phyloP scores from a whole-genome alignment of 73 alveolate species.

The Tetrahymena borealis region DNA sequence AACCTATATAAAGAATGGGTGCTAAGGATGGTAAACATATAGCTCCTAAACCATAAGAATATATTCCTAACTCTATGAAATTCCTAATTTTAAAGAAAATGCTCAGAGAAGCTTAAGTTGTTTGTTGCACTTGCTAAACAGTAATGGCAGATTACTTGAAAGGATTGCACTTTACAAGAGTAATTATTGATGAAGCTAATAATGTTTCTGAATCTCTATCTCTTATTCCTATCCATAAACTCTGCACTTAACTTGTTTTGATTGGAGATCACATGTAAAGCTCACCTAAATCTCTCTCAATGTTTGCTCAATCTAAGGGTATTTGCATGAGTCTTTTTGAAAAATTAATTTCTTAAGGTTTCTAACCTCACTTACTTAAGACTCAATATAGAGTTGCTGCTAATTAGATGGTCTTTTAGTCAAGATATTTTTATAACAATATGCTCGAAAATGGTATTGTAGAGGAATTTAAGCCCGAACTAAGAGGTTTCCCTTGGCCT shows the following conservation, averaged over 20 bases:
- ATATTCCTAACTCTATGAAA: neutral
- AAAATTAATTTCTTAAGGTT: neutral
- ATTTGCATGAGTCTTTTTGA: neutral
- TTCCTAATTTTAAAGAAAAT: neutral
- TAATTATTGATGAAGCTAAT: neutral
- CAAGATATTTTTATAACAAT: neutral
- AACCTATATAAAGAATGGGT: neutral
- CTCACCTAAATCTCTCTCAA: neutral
- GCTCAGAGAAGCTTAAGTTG: neutral
- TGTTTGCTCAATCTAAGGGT: neutral
- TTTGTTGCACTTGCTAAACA: neutral
- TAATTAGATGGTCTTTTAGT: neutral
- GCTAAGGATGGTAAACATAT: neutral
- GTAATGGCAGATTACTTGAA: neutral
- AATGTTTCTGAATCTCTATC: neutral
- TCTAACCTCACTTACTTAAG: neutral
- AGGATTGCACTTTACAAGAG: neutral
- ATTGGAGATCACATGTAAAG: neutral
- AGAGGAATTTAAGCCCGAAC: neutral
- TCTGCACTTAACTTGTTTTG: neutral
- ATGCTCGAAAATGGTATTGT: neutral
- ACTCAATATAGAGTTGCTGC: neutral
- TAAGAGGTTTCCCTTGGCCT: constrained; percentile 4
- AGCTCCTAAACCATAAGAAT: neutral
- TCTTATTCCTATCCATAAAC: neutral